Evolutionary conservation across 2,329 filamentous ascomycete genomes (phyloP), one percentile per base, ranked within the genome.

Genomic region (Plenodomus lindquistii): DNA sequence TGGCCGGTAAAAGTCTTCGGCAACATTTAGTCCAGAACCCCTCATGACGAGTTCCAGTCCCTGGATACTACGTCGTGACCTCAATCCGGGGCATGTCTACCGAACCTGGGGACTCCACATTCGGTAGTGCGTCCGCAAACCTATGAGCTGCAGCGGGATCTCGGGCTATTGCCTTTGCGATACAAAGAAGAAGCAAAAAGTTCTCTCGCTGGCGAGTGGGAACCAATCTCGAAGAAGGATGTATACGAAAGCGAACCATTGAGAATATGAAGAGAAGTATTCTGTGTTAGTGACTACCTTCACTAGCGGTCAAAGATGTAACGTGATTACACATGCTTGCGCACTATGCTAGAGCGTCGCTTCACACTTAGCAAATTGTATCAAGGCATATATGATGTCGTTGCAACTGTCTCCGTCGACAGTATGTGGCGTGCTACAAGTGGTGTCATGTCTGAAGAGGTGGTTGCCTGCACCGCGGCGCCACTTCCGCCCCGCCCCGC

Each of bases 161-260:
- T 59, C 60, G 60, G 60, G 46, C 9, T 22, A 60, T 44, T 29
- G 37, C 35, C 46, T 13, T 15, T 36, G 55, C 56, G 57, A 44
- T 37, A 52, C 35, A 52, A 42, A 52, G 44, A 58, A 46, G 29
- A 44, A 39, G 52, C 48, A 48, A 31, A 15, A 15, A 31, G 11
- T 8, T 31, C 27, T n/a, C n/a, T n/a, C n/a, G n/a, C n/a, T n/a
- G n/a, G n/a, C n/a, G n/a, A n/a, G n/a, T n/a, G n/a, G n/a, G n/a
- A n/a, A n/a, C n/a, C n/a, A n/a, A n/a, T n/a, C n/a, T n/a, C n/a
- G n/a, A n/a, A n/a, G n/a, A n/a, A n/a, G n/a, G n/a, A n/a, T n/a
- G n/a, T n/a, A n/a, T n/a, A n/a, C n/a, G n/a, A n/a, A n/a, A n/a
- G n/a, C n/a, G n/a, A n/a, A n/a, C n/a, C n/a, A n/a, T n/a, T n/a